phyloP scores from a whole-genome alignment of 179 eudicot species.

The Amaranthus tricolor region DNA sequence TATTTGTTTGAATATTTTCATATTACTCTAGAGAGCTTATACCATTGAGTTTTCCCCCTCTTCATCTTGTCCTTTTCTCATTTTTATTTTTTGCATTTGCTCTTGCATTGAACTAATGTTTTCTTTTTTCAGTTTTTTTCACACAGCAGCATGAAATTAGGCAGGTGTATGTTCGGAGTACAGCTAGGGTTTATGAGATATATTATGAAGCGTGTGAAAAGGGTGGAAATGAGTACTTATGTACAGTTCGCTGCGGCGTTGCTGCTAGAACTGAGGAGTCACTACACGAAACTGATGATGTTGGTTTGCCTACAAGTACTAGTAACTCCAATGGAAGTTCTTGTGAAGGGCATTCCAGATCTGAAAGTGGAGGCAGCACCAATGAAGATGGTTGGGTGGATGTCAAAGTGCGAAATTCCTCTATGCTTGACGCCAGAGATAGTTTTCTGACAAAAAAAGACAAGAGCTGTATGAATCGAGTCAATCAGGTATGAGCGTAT shows the following conservation, averaged over 20 bases:
- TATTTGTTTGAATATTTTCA: background rate
- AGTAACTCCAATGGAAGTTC: slow-evolving; percentile 26
- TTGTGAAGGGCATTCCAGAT: slow-evolving; percentile 31
- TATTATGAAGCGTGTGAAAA: slow-evolving; percentile 47
- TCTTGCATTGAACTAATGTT: slow-evolving; percentile 11
- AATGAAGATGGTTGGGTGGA: slow-evolving; percentile 89
- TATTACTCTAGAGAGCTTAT: background rate
- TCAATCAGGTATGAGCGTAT: slow-evolving; percentile 58
- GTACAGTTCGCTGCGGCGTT: slow-evolving; percentile 82
- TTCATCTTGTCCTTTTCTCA: background rate
- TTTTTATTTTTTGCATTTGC: background rate
- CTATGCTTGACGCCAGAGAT: slow-evolving; percentile 24
- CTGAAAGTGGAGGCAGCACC: slow-evolving; percentile 36
- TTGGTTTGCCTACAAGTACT: slow-evolving; percentile 29
- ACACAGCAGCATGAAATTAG: slow-evolving; percentile 59
- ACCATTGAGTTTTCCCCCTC: background rate
- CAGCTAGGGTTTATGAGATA: slow-evolving; percentile 81
- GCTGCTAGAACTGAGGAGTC: slow-evolving; percentile 48
- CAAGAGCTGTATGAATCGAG: slow-evolving; percentile 22
- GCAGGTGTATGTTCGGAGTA: slow-evolving; percentile 82
- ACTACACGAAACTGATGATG: slow-evolving; percentile 36
- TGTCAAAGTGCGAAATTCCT: slow-evolving; percentile 48
- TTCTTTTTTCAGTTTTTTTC: slow-evolving; percentile 54
- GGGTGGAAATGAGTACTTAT: slow-evolving; percentile 62
- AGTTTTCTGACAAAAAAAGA: slow-evolving; percentile 24